A percentile compares a stretch with the other conserved stretches of the same genome.
These are phyloP conservation scores for Candida quercuum DNA, from an alignment of 805 yeast species.

Conservation along the genomic window DNA sequence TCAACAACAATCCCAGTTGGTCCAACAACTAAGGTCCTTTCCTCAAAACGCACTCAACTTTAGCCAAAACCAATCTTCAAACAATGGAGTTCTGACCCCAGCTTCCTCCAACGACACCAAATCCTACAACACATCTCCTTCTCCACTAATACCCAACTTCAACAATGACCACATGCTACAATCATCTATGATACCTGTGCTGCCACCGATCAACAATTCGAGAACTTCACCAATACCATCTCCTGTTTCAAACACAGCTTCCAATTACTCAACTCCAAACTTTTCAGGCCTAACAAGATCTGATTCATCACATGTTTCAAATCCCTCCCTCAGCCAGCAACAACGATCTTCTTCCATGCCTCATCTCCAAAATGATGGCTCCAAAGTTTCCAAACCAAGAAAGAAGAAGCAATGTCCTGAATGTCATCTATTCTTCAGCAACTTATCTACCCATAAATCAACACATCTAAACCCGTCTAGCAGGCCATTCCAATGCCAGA, in stretches of 20 bases:
- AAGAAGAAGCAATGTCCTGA: conserved; percentile 70
- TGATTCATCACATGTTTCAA: no score
- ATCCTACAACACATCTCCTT: not conserved
- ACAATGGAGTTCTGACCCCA: not conserved
- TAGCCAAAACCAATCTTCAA: conserved; percentile 5
- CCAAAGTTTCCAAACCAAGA: conserved; percentile 34
- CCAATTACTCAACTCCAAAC: not conserved
- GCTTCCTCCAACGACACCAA: not conserved
- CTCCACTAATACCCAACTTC: conserved; percentile 1
- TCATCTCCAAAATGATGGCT: no score
- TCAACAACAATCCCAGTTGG: conserved; percentile 4
- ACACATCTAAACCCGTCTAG: conserved; percentile 68
- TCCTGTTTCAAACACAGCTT: conserved; percentile 5
- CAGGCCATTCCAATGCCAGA: conserved; percentile 73
- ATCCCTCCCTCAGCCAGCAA: no score
- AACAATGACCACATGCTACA: conserved; percentile 1
- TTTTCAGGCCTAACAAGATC: no score
- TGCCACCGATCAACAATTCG: conserved; percentile 4
- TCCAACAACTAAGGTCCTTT: conserved; percentile 1
- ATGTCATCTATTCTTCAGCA: conserved; percentile 64
- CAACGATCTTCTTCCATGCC: no score
- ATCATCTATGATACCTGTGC: conserved; percentile 1
- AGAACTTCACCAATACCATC: conserved; percentile 15
- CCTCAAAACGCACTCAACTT: not conserved
- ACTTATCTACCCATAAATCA: conserved; percentile 77